Conservation (phyloP, 1,284 basidiomycete species). For the Fomitopsis pinicola region DNA sequence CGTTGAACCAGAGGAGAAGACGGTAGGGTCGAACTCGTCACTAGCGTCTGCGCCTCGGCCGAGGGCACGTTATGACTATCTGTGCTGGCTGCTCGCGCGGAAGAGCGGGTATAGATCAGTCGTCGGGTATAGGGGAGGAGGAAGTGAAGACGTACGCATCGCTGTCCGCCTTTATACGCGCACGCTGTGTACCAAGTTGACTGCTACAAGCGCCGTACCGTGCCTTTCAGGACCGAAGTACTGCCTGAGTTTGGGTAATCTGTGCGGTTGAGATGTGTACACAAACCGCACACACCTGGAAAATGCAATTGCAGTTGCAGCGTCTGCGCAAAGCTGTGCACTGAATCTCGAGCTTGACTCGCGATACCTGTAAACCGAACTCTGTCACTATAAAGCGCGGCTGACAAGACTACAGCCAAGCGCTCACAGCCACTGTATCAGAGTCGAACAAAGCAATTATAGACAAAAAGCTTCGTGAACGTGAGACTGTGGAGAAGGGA, state of each 20-base stretch:
- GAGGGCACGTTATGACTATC: slow-evolving; percentile 3
- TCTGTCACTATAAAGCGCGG: neutral
- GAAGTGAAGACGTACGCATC: neutral
- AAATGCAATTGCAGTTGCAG: too few relatives aligned
- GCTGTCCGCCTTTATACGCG: neutral
- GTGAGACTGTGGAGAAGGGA: neutral
- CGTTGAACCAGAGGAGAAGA: slow-evolving; percentile 7
- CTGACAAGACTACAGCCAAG: neutral
- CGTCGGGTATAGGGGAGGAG: neutral
- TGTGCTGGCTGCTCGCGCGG: neutral
- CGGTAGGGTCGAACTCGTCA: neutral
- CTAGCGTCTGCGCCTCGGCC: slow-evolving; percentile 4
- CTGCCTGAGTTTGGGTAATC: neutral
- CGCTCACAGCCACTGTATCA: neutral
- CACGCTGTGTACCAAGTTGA: neutral
- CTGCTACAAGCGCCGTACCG: neutral
- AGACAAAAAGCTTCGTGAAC: neutral
- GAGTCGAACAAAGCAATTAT: neutral
- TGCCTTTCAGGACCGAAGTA: neutral
- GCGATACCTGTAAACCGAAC: neutral
- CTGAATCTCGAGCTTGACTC: neutral
- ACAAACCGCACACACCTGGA: too few relatives aligned
- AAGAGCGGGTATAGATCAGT: neutral
- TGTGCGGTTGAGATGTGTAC: neutral
- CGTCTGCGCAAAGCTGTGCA: neutral